These are phyloP conservation scores for Nissolia schottii DNA, from an alignment of 306 rosid species.

Conservation along the genomic window DNA sequence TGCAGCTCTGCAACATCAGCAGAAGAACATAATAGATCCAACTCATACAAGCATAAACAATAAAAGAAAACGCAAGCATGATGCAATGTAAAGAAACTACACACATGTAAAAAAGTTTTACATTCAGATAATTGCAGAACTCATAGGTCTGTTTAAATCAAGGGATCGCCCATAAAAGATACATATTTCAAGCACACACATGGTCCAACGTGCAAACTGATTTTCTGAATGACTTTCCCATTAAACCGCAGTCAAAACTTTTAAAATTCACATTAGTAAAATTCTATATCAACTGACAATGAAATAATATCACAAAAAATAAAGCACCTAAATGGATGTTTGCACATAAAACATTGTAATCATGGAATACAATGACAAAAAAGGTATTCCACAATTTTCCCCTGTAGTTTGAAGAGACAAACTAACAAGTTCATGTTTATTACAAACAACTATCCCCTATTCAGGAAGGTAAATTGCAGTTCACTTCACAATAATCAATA, in stretches of 20 bases:
- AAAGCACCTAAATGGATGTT: neutral
- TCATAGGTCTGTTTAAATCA: neutral
- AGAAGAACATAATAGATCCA: slow-evolving; percentile 11
- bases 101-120: neutral
- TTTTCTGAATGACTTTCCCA: neutral
- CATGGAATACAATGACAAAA: neutral
- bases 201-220: neutral
- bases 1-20: slow-evolving; percentile 79
- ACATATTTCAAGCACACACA: neutral
- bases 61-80: slow-evolving; percentile 3
- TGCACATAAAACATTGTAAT: neutral
- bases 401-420: neutral
- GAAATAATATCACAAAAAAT: neutral
- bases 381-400: neutral
- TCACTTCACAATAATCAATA: neutral
- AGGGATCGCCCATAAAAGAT: neutral
- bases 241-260: neutral
- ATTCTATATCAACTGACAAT: neutral
- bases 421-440: neutral
- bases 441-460: neutral
- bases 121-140: neutral
- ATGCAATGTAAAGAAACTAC: neutral
- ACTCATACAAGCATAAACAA: slow-evolving; percentile 5
- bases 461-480: neutral
- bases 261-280: neutral